Percentiles rank a stretch among this genome's conserved stretches.
Evolutionary conservation across 78 protist species (phyloP).

Genomic region (Guillardia theta): DNA sequence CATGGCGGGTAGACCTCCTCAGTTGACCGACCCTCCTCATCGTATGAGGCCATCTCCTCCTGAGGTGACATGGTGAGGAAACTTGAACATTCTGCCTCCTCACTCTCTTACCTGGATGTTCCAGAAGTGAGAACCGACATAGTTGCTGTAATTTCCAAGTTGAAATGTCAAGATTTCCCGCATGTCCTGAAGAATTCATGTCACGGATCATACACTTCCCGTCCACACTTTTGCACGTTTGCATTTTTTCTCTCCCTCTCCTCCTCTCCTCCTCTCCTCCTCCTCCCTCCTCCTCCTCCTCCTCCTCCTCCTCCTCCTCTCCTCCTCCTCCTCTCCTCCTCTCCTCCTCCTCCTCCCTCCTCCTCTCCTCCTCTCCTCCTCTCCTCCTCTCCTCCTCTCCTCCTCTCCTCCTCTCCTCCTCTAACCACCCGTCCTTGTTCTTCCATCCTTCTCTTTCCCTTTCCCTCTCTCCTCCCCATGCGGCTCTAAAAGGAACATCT

Average conservation of each 20-base stretch:
- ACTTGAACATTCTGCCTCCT: no score
- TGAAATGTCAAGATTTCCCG: neutral
- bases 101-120: slow-evolving; percentile 24
- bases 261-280: neutral
- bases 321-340: neutral
- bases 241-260: neutral
- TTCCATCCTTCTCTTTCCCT: neutral
- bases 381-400: neutral
- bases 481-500: neutral
- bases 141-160: slow-evolving; percentile 7
- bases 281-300: neutral
- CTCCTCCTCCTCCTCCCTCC: neutral
- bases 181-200: neutral
- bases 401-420: neutral
- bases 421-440: neutral
- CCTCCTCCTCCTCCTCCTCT: neutral
- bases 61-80: no score
- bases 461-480: neutral
- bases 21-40: no score
- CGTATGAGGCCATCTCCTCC: no score
- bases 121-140: neutral
- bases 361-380: neutral
- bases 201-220: no score
- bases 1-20: no score
- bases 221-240: no score